These are phyloP conservation scores for Gleditsia sinensis DNA, from an alignment of 306 rosid genomes.

Conservation along the genomic window DNA sequence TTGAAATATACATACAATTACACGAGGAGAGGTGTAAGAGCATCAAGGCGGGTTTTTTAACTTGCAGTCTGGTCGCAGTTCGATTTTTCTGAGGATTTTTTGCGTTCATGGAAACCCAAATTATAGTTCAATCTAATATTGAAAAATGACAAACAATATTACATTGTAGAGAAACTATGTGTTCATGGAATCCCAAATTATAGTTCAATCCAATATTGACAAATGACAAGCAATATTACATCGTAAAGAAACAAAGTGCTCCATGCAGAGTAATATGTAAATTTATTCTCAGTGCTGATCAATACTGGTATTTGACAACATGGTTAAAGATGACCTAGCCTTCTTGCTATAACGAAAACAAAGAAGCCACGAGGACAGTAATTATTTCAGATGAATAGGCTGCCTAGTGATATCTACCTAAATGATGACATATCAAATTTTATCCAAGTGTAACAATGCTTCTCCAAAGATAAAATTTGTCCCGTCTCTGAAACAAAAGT, in stretches of 20 bases:
- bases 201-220: not conserved
- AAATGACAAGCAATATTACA: not conserved
- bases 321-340: not conserved
- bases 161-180: not conserved
- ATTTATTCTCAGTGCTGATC: not conserved
- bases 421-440: not conserved
- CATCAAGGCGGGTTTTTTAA: not conserved
- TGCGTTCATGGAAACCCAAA: slow-evolving; percentile 9
- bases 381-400: slow-evolving; percentile 7
- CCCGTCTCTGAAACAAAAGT: not conserved
- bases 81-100: not conserved
- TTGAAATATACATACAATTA: not conserved
- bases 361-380: not conserved
- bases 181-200: not conserved
- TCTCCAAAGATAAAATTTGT: not conserved
- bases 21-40: slow-evolving; percentile 18
- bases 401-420: not conserved
- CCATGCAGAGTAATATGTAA: not conserved
- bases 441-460: not conserved
- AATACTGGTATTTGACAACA: not conserved
- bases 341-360: not conserved
- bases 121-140: not conserved
- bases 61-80: not conserved
- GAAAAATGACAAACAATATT: not conserved
- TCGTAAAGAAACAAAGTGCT: not conserved